Evolutionary conservation across 2,329 filamentous ascomycete genomes (phyloP), one percentile per base, ranked within the genome.

Genomic region (Colletotrichum sansevieriae): DNA sequence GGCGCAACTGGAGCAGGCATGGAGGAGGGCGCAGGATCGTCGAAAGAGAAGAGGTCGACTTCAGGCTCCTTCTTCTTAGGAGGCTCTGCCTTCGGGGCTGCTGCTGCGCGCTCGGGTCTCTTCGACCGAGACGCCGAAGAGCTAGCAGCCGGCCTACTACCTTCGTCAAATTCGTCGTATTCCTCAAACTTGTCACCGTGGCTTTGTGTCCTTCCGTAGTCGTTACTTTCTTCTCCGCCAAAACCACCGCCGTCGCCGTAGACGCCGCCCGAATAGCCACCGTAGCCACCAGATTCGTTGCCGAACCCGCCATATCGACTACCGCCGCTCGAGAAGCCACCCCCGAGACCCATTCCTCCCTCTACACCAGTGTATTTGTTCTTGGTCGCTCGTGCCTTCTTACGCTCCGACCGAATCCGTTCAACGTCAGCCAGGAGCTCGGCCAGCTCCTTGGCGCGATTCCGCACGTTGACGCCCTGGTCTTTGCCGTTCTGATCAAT

Each of bases 401-500:
- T 99, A 73, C 90, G 88, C 81, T 92, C 90, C 43, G 90, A 77
- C 70, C 92, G 89, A 74, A 98, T 97, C 18, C 91, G 88, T 18
- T 98, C 95, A 68, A 98, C 94, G 74, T 99, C 96, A 75, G 93
- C 86, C 56, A 99, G 85, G n/a, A 99, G 88, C 72, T 99, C 97
- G 12, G 93, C 92, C 58, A 99, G 85, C 82, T 99, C 96, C 82
- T 98, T 98, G 73, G 96, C 94, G 72, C 96, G 89, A 82, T 98
- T 98, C 73, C 96, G 92, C 68, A 99, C 96, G 77, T 99, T 99
- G 80, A 99, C 90, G 70, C 96, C 96, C 81, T 99, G 96, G 78
- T 99, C 96, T 81, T 99, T 99, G 79, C 96, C 96, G 80, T 98
- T 98, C 78, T 89, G 87, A 77, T 99, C 90, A 80, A 99, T 98